Percentiles rank a stretch among this genome's conserved stretches.
These are phyloP conservation scores for Phialophora tarda DNA, from an alignment of 2,329 filamentous ascomycete genomes.

Conservation along the genomic window DNA sequence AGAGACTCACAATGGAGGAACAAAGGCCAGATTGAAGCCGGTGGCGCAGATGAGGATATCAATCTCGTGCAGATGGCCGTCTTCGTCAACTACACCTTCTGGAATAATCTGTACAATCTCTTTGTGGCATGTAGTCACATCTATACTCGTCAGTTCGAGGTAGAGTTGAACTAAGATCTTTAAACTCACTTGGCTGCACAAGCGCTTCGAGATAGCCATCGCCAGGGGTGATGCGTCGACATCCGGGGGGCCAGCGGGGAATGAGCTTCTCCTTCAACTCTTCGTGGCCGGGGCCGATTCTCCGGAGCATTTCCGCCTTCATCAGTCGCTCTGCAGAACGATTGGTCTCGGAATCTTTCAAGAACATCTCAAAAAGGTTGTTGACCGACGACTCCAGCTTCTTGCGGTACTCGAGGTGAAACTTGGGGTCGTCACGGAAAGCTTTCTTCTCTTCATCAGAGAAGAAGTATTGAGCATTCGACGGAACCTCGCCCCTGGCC, in stretches of 20 bases:
- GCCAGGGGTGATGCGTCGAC: conserved; percentile 57
- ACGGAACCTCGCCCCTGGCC: background rate
- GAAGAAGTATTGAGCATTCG: conserved; percentile 24
- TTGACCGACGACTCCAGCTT: conserved; percentile 53
- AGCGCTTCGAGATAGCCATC: conserved; percentile 60
- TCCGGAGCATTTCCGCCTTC: conserved; percentile 51
- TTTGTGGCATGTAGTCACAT: conserved; percentile 38
- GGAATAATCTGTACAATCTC: conserved; percentile 50
- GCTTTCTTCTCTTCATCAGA: conserved; percentile 37
- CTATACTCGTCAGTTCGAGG: too few relatives aligned
- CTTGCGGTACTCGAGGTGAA: conserved; percentile 52
- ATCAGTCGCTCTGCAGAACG: conserved; percentile 49
- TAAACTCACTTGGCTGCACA: conserved; percentile 36
- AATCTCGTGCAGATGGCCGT: conserved; percentile 47
- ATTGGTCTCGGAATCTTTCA: conserved; percentile 49
- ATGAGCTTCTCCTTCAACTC: conserved; percentile 48
- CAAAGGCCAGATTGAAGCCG: conserved; percentile 47
- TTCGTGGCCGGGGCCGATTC: conserved; percentile 51
- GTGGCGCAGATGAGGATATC: conserved; percentile 52
- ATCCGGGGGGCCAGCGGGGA: conserved; percentile 46
- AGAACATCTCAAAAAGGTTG: conserved; percentile 51
- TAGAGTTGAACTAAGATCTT: too few relatives aligned
- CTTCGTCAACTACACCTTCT: conserved; percentile 48
- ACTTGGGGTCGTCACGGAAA: conserved; percentile 51
- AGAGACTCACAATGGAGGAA: conserved; percentile 16